phyloP scores from a whole-genome alignment of 352 stramenopile species.

The Globisporangium canariense region DNA sequence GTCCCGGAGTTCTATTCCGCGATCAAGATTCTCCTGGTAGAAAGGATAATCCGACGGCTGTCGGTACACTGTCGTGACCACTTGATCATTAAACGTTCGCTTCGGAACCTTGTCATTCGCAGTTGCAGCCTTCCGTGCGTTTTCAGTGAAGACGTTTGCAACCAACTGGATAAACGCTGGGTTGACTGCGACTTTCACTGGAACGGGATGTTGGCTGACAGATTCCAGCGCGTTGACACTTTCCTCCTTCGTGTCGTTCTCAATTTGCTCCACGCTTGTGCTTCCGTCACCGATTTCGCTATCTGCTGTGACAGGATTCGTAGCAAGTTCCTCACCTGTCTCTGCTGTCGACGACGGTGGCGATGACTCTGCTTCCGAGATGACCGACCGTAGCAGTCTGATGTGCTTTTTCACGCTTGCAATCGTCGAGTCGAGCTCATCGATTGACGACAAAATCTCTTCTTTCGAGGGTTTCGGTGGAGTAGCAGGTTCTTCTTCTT shows the following conservation, averaged over 20 bases:
- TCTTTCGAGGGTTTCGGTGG: constrained; percentile 57
- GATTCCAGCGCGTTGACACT: neutral
- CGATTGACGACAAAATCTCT: constrained; percentile 76
- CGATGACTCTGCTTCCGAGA: constrained; percentile 33
- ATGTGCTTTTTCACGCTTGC: constrained; percentile 72
- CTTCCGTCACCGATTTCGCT: neutral
- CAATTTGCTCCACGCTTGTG: constrained; percentile 5
- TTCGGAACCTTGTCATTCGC: constrained; percentile 66
- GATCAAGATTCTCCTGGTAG: constrained; percentile 70
- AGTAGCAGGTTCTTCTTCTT: constrained; percentile 8
- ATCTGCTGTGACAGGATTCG: neutral
- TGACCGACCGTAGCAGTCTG: constrained; percentile 36
- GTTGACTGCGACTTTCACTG: constrained; percentile 61
- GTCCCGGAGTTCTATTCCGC: constrained; percentile 39
- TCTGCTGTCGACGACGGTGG: neutral
- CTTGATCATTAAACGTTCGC: constrained; percentile 36
- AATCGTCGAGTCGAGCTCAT: constrained; percentile 70
- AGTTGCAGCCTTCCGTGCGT: constrained; percentile 38
- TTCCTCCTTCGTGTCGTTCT: neutral
- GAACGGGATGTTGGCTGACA: constrained; percentile 12
- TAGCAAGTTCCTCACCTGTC: neutral
- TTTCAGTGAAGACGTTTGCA: constrained; percentile 61
- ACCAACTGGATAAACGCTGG: constrained; percentile 57
- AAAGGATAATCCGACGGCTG: constrained; percentile 73
- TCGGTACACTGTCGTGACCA: constrained; percentile 64